Base-by-base conservation (phyloP, 2,329 filamentous ascomycete genomes). In the Tothia fuscella region DNA sequence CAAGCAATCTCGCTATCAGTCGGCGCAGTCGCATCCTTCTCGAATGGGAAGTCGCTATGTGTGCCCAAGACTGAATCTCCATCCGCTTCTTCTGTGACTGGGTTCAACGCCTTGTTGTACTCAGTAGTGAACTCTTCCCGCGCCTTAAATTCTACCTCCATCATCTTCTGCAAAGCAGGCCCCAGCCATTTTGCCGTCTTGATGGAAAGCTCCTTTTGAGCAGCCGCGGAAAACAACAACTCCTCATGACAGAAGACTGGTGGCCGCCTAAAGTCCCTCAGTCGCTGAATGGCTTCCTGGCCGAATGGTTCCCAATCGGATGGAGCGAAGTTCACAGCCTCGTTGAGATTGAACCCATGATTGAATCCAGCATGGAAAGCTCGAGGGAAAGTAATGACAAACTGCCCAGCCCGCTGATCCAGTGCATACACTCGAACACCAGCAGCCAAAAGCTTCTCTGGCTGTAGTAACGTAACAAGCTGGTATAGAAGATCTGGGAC, bases 351-450 rank as follows among this genome's bases (percentile, higher is more conserved):
- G 67, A 98, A 98, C 3, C 68, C 91, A 53, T 98, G 91, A 53
- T 98, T 98, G 65, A 98, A 98, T 0, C 91, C 91, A 5, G 91
- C 89, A 57, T 98, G 91, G 53, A 96, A 98, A 0, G 91, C 91
- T 57, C 94, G 84, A 0, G 91, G 91, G 53, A 95, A 98, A 0
- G 91, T 98, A 48, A 98, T 80, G 48, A 98, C 88, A 49, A 98
- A 85, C 56, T 98, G 87, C 4, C 91, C 91, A 21, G 91, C 91
- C 51, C 89, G 76, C 59, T 98, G 91, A 56, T 98, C 91, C n/a
- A 95, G 67, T 0, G 91, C 91, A 57, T 86, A 96, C 3, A 96
- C 89, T 35, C 83, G 76, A 2, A 98, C 91, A 1, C 88, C 89
- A 3, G 88, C 89, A 58, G 93, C 94, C 56, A 82, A 82, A 30